Evolutionary conservation across 257 asterid species (phyloP), one percentile per base, ranked within the genome.

Genomic region (Solanum ahanhuiri): DNA sequence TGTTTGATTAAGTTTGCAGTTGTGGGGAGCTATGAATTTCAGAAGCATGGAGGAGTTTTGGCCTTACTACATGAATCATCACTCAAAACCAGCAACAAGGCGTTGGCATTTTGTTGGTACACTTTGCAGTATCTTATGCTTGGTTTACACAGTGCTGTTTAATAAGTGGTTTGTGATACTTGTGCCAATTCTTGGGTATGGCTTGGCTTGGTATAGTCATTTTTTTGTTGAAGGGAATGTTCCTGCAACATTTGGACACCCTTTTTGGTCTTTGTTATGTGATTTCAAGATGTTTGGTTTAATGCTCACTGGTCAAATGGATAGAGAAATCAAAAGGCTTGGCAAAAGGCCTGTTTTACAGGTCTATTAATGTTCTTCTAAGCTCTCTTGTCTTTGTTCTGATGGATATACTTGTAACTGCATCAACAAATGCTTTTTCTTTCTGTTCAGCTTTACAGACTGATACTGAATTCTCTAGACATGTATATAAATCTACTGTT

Each of bases 61-160:
- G 99, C 94, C 95, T 48, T 92, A 94, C 33, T 97, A 97, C 89
- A 88, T 95, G 98, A 97, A 89, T 88, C 99, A 97, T 45, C 99
- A 97, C 92, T 86, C 98, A 2, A 97, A 95, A 81, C 86, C 93
- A 87, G 94, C 96, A 2, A 97, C 99, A 28, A 92, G 98, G 90
- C 93, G 98, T 25, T 97, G 99, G 99, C 99, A 97, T 81, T 97
- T 97, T 88, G 94, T 89, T n/a, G 99, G 98, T 12, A 97, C 99
- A 18, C 90, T 94, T 31, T 92, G 95, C 89, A 92, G 99, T 88
- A 86, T 97, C 9, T 6, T 97, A 86, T 94, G 96, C 23, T 90
- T 97, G 93, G 85, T 95, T 15, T 95, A 90, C 71, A 88, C 99
- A 12, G 30, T 95, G 87, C n/a, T 95, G 28, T 95, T 94, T 90